Evolutionary conservation across 129 eudicot genomes (phyloP), one percentile per base, ranked within the genome.

Genomic region (Artemisia tridentata): DNA sequence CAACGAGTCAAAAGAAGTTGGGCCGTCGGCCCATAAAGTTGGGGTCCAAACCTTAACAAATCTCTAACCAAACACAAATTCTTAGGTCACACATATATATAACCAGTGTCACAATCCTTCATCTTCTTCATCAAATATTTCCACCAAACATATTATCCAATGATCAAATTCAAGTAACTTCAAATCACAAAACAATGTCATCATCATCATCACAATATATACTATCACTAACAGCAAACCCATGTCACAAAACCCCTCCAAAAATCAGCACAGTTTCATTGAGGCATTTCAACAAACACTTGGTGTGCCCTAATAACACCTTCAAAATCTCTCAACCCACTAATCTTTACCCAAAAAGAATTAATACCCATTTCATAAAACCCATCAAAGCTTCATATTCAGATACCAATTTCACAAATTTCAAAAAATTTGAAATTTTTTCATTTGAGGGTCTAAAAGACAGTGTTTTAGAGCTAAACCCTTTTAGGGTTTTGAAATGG

Each of bases 261-360:
- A 55, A 19, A n/a, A 71, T 45, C 23, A 38, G 34, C 78, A 52
- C 27, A 18, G 5, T 75, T 68, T 78, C 91, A 14, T 31, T 75
- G 79, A 86, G 86, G 68, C 95, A 68, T 74, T 83, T 81, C 52
- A 70, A 77, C 98, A 86, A 92, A 84, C 96, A 83, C 29, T 14
- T 85, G 41, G 79, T 72, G 65, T 51, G 19, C 29, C 52, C 19
- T 41, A 43, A n/a, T 20, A 58, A 20, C 65, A 64, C 65, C 78
- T 59, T 59, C 27, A 67, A 62, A 50, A 20, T 70, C 18, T 29
- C 19, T 68, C 60, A 76, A 18, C 43, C 51, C 45, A n/a, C 69
- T 50, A 53, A 62, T 63, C 51, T 63, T 20, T 21, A 27, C 59
- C 6, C 71, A 3, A 41, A 53, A 74, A 43, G 68, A 11, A 80